Evolutionary conservation across 768 basidiomycete genomes (phyloP), one percentile per base, ranked within the genome.

Genomic region (Scleroderma citrinum): DNA sequence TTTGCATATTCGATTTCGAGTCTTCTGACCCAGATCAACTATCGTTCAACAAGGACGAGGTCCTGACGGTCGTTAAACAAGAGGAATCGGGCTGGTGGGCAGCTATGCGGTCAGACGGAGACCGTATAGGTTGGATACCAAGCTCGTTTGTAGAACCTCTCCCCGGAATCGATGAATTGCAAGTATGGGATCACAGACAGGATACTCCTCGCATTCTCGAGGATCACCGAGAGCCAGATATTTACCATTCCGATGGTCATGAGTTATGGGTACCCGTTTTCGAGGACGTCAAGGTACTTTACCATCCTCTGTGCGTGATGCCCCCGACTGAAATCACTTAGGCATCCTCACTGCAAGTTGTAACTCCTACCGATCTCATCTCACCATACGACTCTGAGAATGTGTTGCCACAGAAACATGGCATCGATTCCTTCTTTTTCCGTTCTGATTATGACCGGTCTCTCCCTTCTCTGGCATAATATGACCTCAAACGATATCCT

Each of bases 11-110:
- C 59, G 84, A 88, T 65, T 89, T 85, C 57, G 60, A 71, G 20
- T 77, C 85, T 3, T 68, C 75, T 20, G 88, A 88, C 55, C 64
- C 72, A 14, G 76, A 75, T 56, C 80, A 82, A 48, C 71, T 89
- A 16, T 67, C 76, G 3, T 87, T 90, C 63, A 66, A 65, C 35
- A 77, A 77, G 67, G 78, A 80, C 52, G 87, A 89, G 54, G 76
- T 88, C 19, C 66, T 91, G 24, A 76, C 78, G 20, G 70, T 90
- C 45, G 71, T 90, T 39, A 81, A 80, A 63, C 73, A 78, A 63
- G 85, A 88, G 63, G 72, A 76, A 12, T 77, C 81, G 2, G 87
- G 88, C 10, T 90, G 87, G 87, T 90, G 87, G 85, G 87, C 84
- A 17, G 88, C 87, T 17, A 76, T 85, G 67, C 72, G 79, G 20